Evolutionary conservation across 2,329 filamentous ascomycete species (phyloP).

Genomic region (Neofusicoccum parvum): DNA sequence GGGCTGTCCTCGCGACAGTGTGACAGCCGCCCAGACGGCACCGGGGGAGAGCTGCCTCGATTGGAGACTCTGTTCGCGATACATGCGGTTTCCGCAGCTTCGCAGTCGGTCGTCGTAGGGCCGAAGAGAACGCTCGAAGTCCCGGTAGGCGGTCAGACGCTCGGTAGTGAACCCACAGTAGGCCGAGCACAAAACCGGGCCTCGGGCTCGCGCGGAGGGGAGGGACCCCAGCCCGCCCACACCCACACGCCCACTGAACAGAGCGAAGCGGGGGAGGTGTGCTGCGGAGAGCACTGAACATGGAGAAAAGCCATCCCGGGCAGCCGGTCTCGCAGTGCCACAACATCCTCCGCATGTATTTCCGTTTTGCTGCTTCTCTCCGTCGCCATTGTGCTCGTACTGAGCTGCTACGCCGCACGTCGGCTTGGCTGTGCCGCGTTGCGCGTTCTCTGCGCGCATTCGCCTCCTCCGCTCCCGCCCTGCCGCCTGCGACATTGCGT

Average conservation of each 20-base stretch:
- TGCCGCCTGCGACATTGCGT: background rate
- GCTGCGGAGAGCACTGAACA: background rate
- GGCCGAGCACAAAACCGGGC: constrained; percentile 3
- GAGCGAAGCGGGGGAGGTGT: background rate
- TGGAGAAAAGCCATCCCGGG: background rate
- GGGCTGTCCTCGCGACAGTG: background rate
- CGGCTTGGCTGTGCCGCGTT: constrained; percentile 2
- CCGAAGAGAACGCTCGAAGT: background rate
- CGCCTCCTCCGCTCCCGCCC: constrained; percentile 1
- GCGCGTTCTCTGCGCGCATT: background rate
- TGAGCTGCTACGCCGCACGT: background rate
- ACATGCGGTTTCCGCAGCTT: too few species aligned
- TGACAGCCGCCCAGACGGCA: constrained; percentile 1
- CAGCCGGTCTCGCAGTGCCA: background rate
- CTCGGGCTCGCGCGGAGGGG: background rate
- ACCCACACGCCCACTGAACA: background rate
- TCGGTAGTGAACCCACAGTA: constrained; percentile 1
- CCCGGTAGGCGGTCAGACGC: constrained; percentile 4
- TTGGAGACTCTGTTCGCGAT: too few species aligned
- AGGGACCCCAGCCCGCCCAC: background rate
- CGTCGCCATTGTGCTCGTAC: background rate
- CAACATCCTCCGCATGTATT: background rate
- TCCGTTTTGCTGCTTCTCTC: background rate
- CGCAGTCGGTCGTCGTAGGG: background rate
- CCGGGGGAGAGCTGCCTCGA: background rate